Percentiles rank a stretch among this genome's conserved stretches.
Evolutionary conservation across 257 asterid genomes (phyloP).

Genomic region (Solanum raphanifolium): DNA sequence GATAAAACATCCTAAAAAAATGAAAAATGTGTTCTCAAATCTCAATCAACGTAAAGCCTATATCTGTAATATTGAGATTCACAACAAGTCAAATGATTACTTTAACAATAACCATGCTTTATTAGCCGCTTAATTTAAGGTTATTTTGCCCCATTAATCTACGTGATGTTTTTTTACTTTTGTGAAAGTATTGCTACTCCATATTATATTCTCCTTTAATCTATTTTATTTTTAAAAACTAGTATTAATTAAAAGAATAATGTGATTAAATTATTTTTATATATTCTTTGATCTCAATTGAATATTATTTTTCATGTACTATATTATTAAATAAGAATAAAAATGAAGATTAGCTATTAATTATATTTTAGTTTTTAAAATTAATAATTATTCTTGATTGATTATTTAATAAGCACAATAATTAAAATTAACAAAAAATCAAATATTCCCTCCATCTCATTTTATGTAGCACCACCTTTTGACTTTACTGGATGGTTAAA

Average conservation of each 20-base stretch:
- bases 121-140: constrained; percentile 2
- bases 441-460: no score
- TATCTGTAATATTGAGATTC: neutral
- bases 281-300: neutral
- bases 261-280: neutral
- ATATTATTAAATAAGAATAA: neutral
- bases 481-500: no score
- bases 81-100: neutral
- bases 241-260: no score
- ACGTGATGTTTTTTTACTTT: neutral
- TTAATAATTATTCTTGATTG: neutral
- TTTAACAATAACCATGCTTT: neutral
- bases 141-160: constrained; percentile 1
- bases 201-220: neutral
- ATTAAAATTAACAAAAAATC: neutral
- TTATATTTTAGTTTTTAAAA: neutral
- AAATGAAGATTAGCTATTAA: neutral
- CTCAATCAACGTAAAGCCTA: neutral
- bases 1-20: neutral
- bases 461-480: neutral
- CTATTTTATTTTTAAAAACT: neutral
- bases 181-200: neutral
- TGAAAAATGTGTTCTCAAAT: neutral
- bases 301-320: neutral
- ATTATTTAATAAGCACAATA: neutral